Conservation (phyloP, 768 basidiomycete species). For the Tricholoma sp. region DNA sequence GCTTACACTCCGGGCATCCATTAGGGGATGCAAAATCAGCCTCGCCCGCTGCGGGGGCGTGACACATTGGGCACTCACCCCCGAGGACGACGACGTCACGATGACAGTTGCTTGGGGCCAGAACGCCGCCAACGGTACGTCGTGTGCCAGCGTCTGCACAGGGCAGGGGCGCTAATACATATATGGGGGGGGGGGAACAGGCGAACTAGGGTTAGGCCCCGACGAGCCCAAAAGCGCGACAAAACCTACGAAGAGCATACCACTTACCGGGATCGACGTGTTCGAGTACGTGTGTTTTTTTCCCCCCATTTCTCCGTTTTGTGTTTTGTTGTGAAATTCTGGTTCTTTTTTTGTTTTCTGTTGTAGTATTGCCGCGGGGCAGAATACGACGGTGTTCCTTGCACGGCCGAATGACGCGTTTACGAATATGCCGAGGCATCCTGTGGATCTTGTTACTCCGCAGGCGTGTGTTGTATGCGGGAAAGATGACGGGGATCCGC, state of each 20-base stretch:
- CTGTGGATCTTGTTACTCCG: slow-evolving; percentile 63
- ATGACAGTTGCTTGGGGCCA: slow-evolving; percentile 89
- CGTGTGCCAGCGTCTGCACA: neutral
- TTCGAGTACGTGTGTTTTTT: slow-evolving; percentile 48
- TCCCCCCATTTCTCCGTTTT: slow-evolving; percentile 2
- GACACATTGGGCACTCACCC: slow-evolving; percentile 77
- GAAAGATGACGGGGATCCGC: slow-evolving; percentile 63
- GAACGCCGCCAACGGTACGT: slow-evolving; percentile 74
- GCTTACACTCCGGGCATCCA: neutral
- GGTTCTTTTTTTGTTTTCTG: neutral
- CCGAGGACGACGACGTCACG: slow-evolving; percentile 65
- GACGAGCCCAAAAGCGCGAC: slow-evolving; percentile 85
- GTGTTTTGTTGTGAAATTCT: neutral
- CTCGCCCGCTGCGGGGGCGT: slow-evolving; percentile 77
- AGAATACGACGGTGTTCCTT: slow-evolving; percentile 82
- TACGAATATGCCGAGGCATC: slow-evolving; percentile 77
- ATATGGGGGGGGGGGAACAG: slow-evolving; percentile 30
- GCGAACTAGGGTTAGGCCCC: slow-evolving; percentile 76
- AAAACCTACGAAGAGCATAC: slow-evolving; percentile 67
- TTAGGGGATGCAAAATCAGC: slow-evolving; percentile 74
- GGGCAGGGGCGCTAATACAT: neutral
- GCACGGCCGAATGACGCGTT: slow-evolving; percentile 70
- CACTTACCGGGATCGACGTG: slow-evolving; percentile 75
- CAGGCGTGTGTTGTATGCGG: slow-evolving; percentile 68
- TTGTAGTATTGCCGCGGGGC: slow-evolving; percentile 73